Conservation (phyloP, 164 flowering plant genomes). For the Paratinospora sagittata region DNA sequence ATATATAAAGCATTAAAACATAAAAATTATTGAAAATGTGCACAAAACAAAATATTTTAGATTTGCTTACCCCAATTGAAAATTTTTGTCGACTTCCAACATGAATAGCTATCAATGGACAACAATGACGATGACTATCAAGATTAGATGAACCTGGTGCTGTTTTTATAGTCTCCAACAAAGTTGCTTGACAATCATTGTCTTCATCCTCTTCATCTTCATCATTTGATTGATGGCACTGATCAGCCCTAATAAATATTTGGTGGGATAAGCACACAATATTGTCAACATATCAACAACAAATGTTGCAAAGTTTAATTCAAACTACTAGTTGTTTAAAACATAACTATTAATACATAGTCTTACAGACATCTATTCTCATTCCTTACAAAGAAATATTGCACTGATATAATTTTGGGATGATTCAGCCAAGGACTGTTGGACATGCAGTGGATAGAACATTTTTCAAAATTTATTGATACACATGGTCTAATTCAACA, state of each 20-base stretch:
- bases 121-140: constrained; percentile 44
- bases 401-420: not conserved
- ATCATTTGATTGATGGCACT: constrained; percentile 86
- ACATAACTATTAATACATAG: not conserved
- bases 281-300: constrained; percentile 7
- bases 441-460: not conserved
- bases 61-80: constrained; percentile 62
- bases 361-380: too few species aligned
- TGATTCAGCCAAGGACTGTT: not conserved
- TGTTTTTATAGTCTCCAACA: constrained; percentile 41
- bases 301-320: not conserved
- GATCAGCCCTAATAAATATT: constrained; percentile 73
- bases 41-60: constrained; percentile 4
- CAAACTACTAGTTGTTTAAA: not conserved
- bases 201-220: constrained; percentile 84
- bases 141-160: constrained; percentile 26
- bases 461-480: not conserved
- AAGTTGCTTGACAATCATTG: constrained; percentile 35
- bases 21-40: not conserved
- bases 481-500: not conserved
- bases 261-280: constrained; percentile 5
- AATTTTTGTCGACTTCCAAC: constrained; percentile 76
- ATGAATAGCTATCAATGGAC: constrained; percentile 40
- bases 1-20: not conserved
- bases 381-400: too few species aligned